Conservation (phyloP, 2,329 filamentous ascomycete genomes). For the Penicillium olsonii region DNA sequence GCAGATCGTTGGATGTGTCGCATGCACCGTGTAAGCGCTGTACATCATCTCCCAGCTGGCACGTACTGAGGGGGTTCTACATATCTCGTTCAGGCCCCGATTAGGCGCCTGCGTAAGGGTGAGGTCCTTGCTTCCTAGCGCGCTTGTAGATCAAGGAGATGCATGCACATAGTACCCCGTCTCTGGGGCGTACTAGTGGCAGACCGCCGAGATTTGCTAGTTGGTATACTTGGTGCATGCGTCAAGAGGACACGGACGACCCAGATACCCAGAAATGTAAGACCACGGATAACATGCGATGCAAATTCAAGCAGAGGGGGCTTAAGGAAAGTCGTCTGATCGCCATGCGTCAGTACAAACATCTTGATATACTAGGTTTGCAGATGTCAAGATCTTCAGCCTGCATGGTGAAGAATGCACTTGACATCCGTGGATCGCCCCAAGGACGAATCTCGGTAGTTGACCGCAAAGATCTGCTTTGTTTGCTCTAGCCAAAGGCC, state of each 20-base stretch:
- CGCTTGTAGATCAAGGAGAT: not conserved
- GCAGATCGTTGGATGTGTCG: slow-evolving; percentile 3
- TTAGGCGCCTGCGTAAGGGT: slow-evolving; percentile 1
- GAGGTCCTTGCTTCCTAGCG: slow-evolving; percentile 4
- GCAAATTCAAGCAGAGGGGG: not conserved
- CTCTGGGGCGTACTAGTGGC: not conserved
- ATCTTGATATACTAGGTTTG: not conserved
- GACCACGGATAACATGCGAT: not conserved
- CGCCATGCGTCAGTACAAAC: not conserved
- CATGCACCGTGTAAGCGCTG: not conserved
- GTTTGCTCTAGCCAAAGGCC: not conserved
- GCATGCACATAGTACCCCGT: not conserved
- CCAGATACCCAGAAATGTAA: not conserved
- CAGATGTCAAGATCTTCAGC: not conserved
- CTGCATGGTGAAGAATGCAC: slow-evolving; percentile 6
- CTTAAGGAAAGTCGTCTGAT: not conserved
- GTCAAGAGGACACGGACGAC: not conserved
- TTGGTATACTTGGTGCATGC: not conserved
- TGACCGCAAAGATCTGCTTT: not conserved
- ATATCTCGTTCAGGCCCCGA: not conserved
- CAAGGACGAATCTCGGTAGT: not conserved
- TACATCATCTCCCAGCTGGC: not conserved
- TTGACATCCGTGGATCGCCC: not conserved
- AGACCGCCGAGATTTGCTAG: not conserved
- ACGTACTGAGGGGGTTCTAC: not conserved